Evolutionary conservation across 495 filamentous ascomycete genomes (phyloP).

Genomic region (Neurospora hispaniola): DNA sequence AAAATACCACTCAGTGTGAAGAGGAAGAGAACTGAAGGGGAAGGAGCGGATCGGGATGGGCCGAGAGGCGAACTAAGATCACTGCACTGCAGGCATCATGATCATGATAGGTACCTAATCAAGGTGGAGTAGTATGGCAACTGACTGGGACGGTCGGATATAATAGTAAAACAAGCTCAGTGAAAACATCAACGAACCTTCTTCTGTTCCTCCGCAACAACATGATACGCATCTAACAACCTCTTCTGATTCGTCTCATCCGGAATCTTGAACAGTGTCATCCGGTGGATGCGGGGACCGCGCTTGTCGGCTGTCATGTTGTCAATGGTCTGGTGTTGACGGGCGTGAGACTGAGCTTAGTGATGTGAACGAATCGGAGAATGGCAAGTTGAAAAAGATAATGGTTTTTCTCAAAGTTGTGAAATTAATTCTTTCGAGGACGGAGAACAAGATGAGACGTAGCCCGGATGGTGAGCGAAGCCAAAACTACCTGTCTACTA

Average conservation of each 20-base stretch:
- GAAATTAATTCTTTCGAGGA: background rate
- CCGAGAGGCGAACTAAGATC: background rate
- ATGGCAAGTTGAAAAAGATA: background rate
- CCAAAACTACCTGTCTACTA: background rate
- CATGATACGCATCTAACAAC: conserved; percentile 22
- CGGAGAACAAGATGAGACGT: background rate
- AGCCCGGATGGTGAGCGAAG: background rate
- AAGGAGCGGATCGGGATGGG: background rate
- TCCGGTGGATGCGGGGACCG: conserved; percentile 16
- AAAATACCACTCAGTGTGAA: background rate
- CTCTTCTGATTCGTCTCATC: conserved; percentile 17
- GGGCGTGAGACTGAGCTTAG: background rate
- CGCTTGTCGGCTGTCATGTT: background rate
- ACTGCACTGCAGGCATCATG: too few relatives aligned
- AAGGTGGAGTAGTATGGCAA: background rate
- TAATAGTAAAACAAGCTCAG: background rate
- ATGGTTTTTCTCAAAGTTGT: background rate
- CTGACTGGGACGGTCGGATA: background rate
- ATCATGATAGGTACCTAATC: too few relatives aligned
- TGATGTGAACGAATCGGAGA: background rate
- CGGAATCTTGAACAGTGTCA: conserved; percentile 31
- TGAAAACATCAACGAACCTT: conserved; percentile 16
- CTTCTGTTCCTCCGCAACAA: conserved; percentile 10
- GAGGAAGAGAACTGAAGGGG: background rate
- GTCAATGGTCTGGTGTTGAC: background rate